Conservation (phyloP, 2,329 filamentous ascomycete genomes). For the Colletotrichum nymphaeae region DNA sequence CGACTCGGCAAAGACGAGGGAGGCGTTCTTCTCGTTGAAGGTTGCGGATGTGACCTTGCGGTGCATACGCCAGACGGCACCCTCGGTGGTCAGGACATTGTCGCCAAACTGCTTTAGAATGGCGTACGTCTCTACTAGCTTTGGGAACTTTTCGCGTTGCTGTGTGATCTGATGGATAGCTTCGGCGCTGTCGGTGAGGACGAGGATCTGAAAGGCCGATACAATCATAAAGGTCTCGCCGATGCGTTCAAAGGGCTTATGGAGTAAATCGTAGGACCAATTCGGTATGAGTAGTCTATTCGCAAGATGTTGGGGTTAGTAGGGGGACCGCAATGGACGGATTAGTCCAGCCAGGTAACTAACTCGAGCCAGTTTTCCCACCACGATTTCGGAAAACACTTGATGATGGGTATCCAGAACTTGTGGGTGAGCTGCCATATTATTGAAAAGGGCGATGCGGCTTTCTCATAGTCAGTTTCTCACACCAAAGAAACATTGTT, state of each 20-base stretch:
- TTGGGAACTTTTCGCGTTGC: slow-evolving; percentile 77
- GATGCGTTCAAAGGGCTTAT: slow-evolving; percentile 67
- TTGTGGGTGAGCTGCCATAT: slow-evolving; percentile 67
- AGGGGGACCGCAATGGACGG: neutral
- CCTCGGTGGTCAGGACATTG: slow-evolving; percentile 79
- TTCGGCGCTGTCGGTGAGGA: slow-evolving; percentile 73
- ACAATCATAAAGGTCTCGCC: slow-evolving; percentile 76
- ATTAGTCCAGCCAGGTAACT: slow-evolving; percentile 41
- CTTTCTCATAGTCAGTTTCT: slow-evolving; percentile 44
- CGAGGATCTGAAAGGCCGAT: slow-evolving; percentile 62
- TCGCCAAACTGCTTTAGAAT: slow-evolving; percentile 70
- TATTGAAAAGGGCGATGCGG: slow-evolving; percentile 60
- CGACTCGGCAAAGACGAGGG: slow-evolving; percentile 70
- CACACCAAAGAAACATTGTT: no score
- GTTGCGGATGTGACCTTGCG: slow-evolving; percentile 77
- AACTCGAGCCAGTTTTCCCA: slow-evolving; percentile 72
- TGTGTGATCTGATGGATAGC: slow-evolving; percentile 73
- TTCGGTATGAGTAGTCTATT: slow-evolving; percentile 67
- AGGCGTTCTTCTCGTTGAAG: slow-evolving; percentile 82
- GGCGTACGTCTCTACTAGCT: slow-evolving; percentile 70
- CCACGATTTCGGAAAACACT: slow-evolving; percentile 63
- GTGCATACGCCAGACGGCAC: slow-evolving; percentile 76
- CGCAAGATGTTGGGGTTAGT: slow-evolving; percentile 30
- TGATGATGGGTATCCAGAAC: slow-evolving; percentile 67
- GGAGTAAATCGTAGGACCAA: slow-evolving; percentile 67